Evolutionary conservation across 1,284 basidiomycete species (phyloP), one percentile per base, ranked within the genome.

Genomic region (Ceratorhiza oryzae-sativae): DNA sequence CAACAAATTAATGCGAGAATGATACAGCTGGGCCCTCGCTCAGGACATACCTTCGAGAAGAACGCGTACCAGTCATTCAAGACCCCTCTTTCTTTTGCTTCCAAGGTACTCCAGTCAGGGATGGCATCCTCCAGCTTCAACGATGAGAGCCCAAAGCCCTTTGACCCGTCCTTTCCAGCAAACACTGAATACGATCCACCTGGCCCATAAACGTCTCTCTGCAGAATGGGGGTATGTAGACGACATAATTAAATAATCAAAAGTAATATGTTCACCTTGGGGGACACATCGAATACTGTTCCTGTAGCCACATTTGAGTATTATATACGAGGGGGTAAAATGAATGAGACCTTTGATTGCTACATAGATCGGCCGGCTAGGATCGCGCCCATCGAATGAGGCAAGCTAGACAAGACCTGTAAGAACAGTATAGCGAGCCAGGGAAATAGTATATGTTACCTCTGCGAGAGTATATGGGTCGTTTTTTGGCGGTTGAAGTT

Each of bases 31-130:
- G 49, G 25, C 13, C 49, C 20, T 68, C 45, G 23, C 46, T 48
- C 46, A 51, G 27, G 34, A 32, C 20, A 46, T 62, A 42, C 49
- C 13, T 72, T 68, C 20, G 18, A 78, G 79, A 91, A 91, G 82
- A 96, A 97, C 5, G 83, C 78, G 79, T 91, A 86, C 97, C 97
- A 98, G 77, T 97, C 94, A 75, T 97, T 86, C 67, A 98, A 84
- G 1, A 94, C 92, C 81, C 94, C 94, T 80, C 82, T 80, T 79
- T 97, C 93, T 75, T 87, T 86, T 74, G 88, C 89, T 65, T 87
- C 85, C 56, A 99, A 85, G 0, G 80, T 82, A 75, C 90, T 93
- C 80, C 94, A 98, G 79, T 99, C 96, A 3, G 94, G 82, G 2
- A 95, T 85, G 0, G 96, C 97, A 78, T 98, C 91, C 79, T 95